Evolutionary conservation across 768 basidiomycete species (phyloP), one percentile per base, ranked within the genome.

Genomic region (Panaeolus cyanescens): DNA sequence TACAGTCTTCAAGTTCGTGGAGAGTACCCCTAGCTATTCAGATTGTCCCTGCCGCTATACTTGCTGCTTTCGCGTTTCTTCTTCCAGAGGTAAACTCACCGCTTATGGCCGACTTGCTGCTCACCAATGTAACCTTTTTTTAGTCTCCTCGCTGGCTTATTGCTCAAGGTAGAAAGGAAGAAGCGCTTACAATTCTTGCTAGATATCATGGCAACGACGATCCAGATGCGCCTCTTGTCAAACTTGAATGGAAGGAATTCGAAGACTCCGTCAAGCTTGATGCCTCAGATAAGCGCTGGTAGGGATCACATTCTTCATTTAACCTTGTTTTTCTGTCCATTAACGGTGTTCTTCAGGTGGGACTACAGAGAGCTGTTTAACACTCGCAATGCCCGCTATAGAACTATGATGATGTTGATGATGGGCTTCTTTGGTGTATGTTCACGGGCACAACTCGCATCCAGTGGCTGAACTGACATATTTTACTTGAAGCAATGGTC

Each of bases 201-300:
- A 80, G 79, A 58, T 86, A 83, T 67, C 85, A 87, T 64, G 85
- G 84, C 13, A 74, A 83, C 59, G 80, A 77, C 3, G 77, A 85
- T 57, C 74, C 70, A 17, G 77, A 83, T 67, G 78, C 82, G 15
- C 80, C 82, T 31, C 68, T 86, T 33, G 84, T 87, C 25, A 68
- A 74, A 32, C 71, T 85, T 13, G 82, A 87, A 65, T 82, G 75
- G 75, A 76, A 74, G 59, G 85, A 86, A 66, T 80, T 81, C 65
- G 78, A 83, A 60, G 83, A 84, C 62, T 71, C 77, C 8, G 79
- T 86, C 56, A 72, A 75, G 39, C 63, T 80, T 5, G 78, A 83
- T 64, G 85, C 81, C 13, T 80, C 83, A 13, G 84, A 85, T 67
- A 86, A 86, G 68, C 74, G 81, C 54, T 86, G 84, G 85, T 82